Base-by-base conservation (phyloP, 148 eudicot genomes). In the Cornus kousa region DNA sequence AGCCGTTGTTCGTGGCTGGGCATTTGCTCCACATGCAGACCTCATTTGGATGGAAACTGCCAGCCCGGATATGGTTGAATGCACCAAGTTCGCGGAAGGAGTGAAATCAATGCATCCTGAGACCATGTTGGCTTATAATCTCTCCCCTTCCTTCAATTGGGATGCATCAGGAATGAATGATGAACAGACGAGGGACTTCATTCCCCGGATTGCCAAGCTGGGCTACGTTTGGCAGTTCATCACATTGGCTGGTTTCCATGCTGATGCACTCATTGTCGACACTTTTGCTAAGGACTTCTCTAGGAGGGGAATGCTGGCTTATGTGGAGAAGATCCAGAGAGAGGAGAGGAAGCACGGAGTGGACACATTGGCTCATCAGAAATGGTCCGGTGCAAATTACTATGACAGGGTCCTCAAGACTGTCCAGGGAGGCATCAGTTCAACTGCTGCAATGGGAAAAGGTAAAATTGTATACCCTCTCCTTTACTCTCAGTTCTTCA, bases 371-470 rank as follows among this genome's bases (percentile, higher is more conserved):
- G 97, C 97, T 60, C 94, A 92, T 78, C 97, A 90, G 83, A 92
- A 92, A 81, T 92, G 97, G 97, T 92, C 97, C 33, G 97, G 94
- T 64, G 97, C 97, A 4, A 92, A 90, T 83, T 92, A 92, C 88
- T 90, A 92, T 71, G 97, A 92, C 17, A 86, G 91, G 70, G 91
- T 92, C 19, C 89, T 92, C 1, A 88, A 89, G 86, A 92, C 97
- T 72, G 97, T 92, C 74, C 97, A 92, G 79, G 97, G 97, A 5
- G 97, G 97, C 12, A 92, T 92, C 69, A 92, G 93, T 78, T 92
- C 97, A 1, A 92, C 97, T 75, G 97, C 94, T 73, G 94, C 97
- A 39, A 92, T 92, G 97, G 97, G 93, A 67, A 92, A 89, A 89
- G 97, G 97, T 72, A 85, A 46, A 85, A 78, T 40, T 53, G 28